Conservation (phyloP, 1,139 yeast species). For the Geotrichum candidum region DNA sequence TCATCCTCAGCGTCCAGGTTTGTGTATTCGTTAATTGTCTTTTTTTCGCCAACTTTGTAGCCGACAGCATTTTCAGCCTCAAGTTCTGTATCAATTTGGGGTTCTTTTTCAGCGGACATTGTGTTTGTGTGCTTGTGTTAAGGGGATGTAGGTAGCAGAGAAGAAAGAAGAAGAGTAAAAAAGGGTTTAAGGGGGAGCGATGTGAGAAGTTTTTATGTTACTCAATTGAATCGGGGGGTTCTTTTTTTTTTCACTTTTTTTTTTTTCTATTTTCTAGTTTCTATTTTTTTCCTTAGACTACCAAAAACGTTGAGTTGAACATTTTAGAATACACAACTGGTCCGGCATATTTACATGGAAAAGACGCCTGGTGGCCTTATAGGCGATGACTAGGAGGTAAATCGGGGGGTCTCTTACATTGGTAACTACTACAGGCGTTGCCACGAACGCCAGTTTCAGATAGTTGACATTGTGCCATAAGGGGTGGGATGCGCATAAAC, state of each 20-base stretch:
- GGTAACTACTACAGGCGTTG: not conserved
- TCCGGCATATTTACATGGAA: too few relatives aligned
- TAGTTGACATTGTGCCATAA: not conserved
- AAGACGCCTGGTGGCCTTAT: too few relatives aligned
- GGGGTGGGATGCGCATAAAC: not conserved
- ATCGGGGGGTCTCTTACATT: too few relatives aligned
- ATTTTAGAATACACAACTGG: too few relatives aligned
- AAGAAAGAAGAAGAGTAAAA: not conserved
- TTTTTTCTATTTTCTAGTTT: too few relatives aligned
- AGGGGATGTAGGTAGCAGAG: too few relatives aligned
- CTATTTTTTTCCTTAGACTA: too few relatives aligned
- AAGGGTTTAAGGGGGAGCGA: not conserved
- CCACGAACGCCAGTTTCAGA: not conserved
- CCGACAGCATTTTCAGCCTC: slow-evolving; percentile 19
- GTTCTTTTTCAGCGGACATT: slow-evolving; percentile 10
- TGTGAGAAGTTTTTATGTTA: too few relatives aligned
- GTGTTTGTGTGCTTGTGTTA: not conserved
- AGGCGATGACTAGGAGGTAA: not conserved
- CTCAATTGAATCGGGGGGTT: too few relatives aligned
- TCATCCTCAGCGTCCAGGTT: slow-evolving; percentile 83
- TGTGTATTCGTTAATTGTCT: slow-evolving; percentile 79
- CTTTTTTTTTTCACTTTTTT: too few relatives aligned
- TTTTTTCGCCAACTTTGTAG: slow-evolving; percentile 77
- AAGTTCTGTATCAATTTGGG: slow-evolving; percentile 16
- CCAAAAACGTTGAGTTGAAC: too few relatives aligned